phyloP scores from a whole-genome alignment of 768 basidiomycete genomes.

The Mycena capillaripes region DNA sequence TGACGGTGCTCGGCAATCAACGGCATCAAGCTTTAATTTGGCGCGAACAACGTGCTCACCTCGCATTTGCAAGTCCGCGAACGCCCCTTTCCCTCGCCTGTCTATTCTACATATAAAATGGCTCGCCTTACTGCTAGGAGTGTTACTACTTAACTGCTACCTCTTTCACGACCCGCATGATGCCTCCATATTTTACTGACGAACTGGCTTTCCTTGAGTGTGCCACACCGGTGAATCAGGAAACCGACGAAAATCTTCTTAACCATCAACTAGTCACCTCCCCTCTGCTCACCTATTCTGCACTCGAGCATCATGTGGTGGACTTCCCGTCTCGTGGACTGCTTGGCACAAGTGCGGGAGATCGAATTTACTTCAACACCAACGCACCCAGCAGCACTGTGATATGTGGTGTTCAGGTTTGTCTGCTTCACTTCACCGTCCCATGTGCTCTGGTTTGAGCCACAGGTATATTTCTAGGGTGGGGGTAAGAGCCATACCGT shows the following conservation, averaged over 20 bases:
- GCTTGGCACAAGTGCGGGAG: slow-evolving; percentile 45
- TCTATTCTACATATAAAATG: too few species aligned
- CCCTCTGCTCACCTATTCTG: slow-evolving; percentile 26
- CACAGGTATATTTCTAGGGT: slow-evolving; percentile 42
- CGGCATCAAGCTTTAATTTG: too few species aligned
- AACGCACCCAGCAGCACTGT: slow-evolving; percentile 67
- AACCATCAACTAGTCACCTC: slow-evolving; percentile 26
- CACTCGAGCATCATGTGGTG: background rate
- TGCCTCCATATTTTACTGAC: background rate
- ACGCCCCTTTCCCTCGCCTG: background rate
- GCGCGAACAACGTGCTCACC: background rate
- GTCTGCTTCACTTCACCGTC: slow-evolving; percentile 3
- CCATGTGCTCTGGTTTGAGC: background rate
- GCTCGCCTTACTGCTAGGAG: too few species aligned
- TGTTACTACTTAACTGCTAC: too few species aligned
- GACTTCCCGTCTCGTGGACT: slow-evolving; percentile 35
- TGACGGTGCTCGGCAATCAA: too few species aligned
- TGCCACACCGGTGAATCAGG: background rate
- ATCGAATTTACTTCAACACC: slow-evolving; percentile 64
- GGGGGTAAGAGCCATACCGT: slow-evolving; percentile 69
- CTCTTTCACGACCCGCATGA: too few species aligned
- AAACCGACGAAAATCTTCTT: background rate
- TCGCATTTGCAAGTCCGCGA: background rate
- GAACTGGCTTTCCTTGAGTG: too few species aligned
- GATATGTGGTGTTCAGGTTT: slow-evolving; percentile 64